Conservation (phyloP, 2,329 filamentous ascomycete species). For the Trichoderma atroviride region DNA sequence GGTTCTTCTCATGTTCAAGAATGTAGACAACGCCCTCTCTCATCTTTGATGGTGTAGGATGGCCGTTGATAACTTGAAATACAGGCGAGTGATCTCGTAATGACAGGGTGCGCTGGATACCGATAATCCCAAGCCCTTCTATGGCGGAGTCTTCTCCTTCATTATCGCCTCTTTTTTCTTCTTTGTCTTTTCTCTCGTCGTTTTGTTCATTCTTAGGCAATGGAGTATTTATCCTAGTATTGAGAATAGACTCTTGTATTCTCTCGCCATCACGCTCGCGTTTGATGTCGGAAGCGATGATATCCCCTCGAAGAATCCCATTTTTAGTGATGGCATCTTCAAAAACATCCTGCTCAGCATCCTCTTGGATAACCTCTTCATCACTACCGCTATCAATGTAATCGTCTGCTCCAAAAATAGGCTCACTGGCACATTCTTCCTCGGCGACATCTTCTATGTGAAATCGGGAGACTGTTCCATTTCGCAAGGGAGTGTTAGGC, state of each 20-base stretch:
- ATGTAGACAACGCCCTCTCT: slow-evolving; percentile 9
- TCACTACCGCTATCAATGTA: not conserved
- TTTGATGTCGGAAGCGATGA: not conserved
- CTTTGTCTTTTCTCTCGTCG: not conserved
- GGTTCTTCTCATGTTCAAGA: not conserved
- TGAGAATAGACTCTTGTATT: not conserved
- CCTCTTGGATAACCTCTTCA: not conserved
- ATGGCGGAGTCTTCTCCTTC: not conserved
- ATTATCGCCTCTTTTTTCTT: not conserved
- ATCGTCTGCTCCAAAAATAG: not conserved
- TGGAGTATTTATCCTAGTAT: no score
- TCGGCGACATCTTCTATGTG: not conserved
- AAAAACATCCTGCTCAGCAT: not conserved
- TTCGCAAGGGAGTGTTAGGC: not conserved
- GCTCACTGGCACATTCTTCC: not conserved
- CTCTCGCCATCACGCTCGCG: not conserved
- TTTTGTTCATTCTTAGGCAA: not conserved
- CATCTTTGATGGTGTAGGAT: not conserved
- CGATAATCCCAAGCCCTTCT: not conserved
- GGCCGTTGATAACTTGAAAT: not conserved
- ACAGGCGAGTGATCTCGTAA: slow-evolving; percentile 16
- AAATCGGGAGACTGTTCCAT: not conserved
- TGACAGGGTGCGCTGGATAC: not conserved
- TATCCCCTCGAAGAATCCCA: not conserved
- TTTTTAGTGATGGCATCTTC: not conserved